Evolutionary conservation across 208 protist genomes (phyloP), one percentile per base, ranked within the genome.

Genomic region (Herpetomonas tarakana): DNA sequence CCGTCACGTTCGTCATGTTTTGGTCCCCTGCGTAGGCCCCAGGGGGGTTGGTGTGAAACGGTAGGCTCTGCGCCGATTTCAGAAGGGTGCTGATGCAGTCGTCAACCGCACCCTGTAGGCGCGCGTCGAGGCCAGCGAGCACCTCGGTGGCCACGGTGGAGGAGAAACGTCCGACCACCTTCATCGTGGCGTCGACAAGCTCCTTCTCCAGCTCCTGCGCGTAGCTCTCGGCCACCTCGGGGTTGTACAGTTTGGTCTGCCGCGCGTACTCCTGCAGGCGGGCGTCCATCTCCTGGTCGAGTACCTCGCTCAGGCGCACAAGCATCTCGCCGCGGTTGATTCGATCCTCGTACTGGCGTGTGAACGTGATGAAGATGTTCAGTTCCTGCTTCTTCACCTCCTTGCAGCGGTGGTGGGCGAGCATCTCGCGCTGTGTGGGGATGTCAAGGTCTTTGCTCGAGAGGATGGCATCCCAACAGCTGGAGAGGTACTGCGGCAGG

Each of bases 381-480:
- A 86, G 63, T 47, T 80, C 70, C 58, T 71, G 52, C 25, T 86
- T 71, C 46, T 76, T 83, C 45, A 91, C 80, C 56, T 98, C 92
- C 45, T 87, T 87, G 79, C 96, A 99, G 26, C 97, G 81, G 64
- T 94, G 96, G 49, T 83, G 80, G 39, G 97, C 97, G 12, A 99
- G 71, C 95, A 98, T 96, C 59, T 98, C 94, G 51, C 94, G 91
- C 71, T 98, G 94, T 7, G 92, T 92, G 9, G 97, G 97, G 52
- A 99, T 88, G 69, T 98, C 94, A 22, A 99, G 81, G 65, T 98
- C 97, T 64, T 95, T 98, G 76, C 97, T 98, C 14, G 54, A 72
- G 21, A 87, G 55, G 44, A 98, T 98, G 2, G 88, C 78, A 25
- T 94, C 78, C 97, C 97, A 98, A 62, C 97, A 97, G 54, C 61